Evolutionary conservation across 345 rosid genomes (phyloP).

Genomic region (Pistacia atlantica): DNA sequence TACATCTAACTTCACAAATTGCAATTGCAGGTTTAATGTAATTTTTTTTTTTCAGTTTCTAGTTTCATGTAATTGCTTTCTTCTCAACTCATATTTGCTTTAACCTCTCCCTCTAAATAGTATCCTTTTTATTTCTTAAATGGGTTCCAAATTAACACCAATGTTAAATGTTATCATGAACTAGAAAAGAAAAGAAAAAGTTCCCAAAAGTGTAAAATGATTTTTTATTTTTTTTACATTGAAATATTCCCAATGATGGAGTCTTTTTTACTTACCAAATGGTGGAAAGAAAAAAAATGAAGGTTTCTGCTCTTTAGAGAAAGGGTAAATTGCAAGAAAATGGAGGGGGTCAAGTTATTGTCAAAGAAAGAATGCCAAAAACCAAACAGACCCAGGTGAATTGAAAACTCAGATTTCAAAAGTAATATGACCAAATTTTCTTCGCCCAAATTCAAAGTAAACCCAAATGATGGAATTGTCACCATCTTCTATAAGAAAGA

Average conservation of each 20-base stretch:
- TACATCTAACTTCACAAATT: conserved; percentile 8
- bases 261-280: neutral
- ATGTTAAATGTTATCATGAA: neutral
- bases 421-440: neutral
- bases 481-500: conserved; percentile 6
- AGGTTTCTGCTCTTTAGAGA: neutral
- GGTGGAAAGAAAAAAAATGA: neutral
- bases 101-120: conserved; percentile 4
- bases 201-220: too few relatives aligned
- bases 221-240: too few relatives aligned
- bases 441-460: neutral
- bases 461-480: conserved; percentile 10
- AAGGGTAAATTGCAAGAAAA: neutral
- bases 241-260: too few relatives aligned
- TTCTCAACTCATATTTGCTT: neutral
- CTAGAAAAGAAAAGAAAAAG: too few relatives aligned
- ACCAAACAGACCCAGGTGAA: neutral
- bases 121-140: neutral
- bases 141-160: conserved; percentile 7
- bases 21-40: conserved; percentile 15
- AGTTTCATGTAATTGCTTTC: conserved; percentile 16
- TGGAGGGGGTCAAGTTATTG: neutral
- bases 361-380: neutral
- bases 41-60: conserved; percentile 9
- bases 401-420: neutral